These are phyloP conservation scores for Dactylonectria macrodidyma DNA, from an alignment of 2,329 filamentous ascomycete genomes.

Conservation along the genomic window DNA sequence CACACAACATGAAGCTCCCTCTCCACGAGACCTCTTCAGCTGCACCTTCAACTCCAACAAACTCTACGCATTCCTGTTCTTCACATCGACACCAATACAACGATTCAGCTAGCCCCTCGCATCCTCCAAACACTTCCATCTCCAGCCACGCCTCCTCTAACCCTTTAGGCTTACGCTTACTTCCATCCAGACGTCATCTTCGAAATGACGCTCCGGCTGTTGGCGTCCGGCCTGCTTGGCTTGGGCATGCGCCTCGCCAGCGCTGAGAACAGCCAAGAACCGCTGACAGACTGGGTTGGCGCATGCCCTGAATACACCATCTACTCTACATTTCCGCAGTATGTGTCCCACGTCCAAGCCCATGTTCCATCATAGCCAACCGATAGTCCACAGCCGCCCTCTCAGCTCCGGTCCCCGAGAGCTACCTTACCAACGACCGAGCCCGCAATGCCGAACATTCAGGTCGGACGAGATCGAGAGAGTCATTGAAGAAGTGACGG, in stretches of 20 bases:
- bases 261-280: conserved; percentile 44
- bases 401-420: conserved; percentile 83
- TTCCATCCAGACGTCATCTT: not conserved
- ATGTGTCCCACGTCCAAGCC: conserved; percentile 33
- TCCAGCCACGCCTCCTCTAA: not conserved
- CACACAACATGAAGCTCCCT: conserved; percentile 11
- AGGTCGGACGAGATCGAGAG: conserved; percentile 88
- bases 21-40: not conserved
- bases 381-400: conserved; percentile 72
- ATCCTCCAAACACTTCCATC: not conserved
- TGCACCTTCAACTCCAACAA: conserved; percentile 3
- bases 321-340: conserved; percentile 59
- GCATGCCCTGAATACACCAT: conserved; percentile 59
- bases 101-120: conserved; percentile 14
- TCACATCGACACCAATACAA: not conserved
- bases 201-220: conserved; percentile 47
- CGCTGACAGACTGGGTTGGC: conserved; percentile 44
- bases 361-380: conserved; percentile 21
- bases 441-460: conserved; percentile 88
- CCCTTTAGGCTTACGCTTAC: not conserved
- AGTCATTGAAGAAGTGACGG: conserved; percentile 87
- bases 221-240: conserved; percentile 48
- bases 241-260: conserved; percentile 41
- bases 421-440: conserved; percentile 90
- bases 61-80: not conserved